These are phyloP conservation scores for Cucurbita ficifolia DNA, from an alignment of 306 rosid species.

Conservation along the genomic window DNA sequence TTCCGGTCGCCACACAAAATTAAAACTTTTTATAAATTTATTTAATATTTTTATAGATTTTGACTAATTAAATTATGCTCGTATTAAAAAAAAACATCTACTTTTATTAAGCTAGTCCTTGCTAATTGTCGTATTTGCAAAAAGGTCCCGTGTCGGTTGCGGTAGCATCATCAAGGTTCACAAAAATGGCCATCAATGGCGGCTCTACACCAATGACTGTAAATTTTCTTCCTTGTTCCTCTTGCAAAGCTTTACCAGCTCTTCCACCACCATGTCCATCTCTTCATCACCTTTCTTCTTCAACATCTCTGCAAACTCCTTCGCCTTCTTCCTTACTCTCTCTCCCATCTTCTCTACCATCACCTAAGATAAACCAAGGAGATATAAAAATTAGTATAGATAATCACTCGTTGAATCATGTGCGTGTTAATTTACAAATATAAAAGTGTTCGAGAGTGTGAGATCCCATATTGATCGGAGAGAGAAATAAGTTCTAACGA, in stretches of 20 bases:
- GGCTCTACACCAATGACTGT: neutral
- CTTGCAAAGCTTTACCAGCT: constrained; percentile 3
- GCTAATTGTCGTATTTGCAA: neutral
- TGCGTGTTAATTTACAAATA: no score
- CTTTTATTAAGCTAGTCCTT: no score
- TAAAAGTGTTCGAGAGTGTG: no score
- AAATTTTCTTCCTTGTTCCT: neutral
- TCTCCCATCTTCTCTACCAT: neutral
- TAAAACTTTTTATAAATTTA: no score
- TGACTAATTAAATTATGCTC: no score
- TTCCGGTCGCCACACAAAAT: no score
- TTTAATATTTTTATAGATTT: no score
- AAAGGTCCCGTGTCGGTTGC: neutral
- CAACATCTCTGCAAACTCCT: neutral
- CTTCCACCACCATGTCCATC: constrained; percentile 3
- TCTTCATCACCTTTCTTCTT: constrained; percentile 7
- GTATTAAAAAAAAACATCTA: no score
- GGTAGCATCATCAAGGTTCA: neutral
- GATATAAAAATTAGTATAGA: no score
- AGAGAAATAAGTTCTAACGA: no score
- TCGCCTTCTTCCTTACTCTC: constrained; percentile 1
- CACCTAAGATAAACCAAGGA: neutral
- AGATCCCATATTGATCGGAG: no score
- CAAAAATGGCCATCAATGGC: neutral
- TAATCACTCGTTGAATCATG: no score